Percentiles rank a stretch among this genome's conserved stretches.
Conservation (phyloP, 1,284 basidiomycete genomes). For the Earliella scabrosa region DNA sequence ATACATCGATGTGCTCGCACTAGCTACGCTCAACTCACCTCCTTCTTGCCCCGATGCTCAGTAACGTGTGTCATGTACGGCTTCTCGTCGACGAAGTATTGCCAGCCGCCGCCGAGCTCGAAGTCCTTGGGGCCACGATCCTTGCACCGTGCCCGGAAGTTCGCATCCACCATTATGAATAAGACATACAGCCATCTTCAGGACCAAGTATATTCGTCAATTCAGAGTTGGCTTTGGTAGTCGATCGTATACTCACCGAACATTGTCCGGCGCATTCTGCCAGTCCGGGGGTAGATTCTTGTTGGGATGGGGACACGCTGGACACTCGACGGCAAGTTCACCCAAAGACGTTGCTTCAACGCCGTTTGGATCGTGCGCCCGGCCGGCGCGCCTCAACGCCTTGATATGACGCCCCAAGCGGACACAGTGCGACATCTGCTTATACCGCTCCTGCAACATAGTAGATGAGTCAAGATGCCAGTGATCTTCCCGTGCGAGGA, state of each 20-base stretch:
- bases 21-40: no score
- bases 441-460: slow-evolving; percentile 3
- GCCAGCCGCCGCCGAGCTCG: slow-evolving; percentile 26
- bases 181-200: slow-evolving; percentile 30
- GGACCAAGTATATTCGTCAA: background rate
- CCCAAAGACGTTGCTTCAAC: slow-evolving; percentile 15
- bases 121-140: slow-evolving; percentile 20
- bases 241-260: slow-evolving; percentile 1
- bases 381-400: slow-evolving; percentile 28
- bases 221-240: no score
- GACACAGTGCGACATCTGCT: slow-evolving; percentile 1
- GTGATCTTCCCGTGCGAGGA: background rate
- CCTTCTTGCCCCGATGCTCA: background rate
- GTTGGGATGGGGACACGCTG: slow-evolving; percentile 33
- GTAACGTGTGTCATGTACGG: slow-evolving; percentile 14
- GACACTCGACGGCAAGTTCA: no score
- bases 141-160: slow-evolving; percentile 32
- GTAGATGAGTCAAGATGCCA: background rate
- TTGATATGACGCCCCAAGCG: slow-evolving; percentile 23
- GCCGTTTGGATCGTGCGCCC: slow-evolving; percentile 24
- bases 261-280: slow-evolving; percentile 9
- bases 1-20: no score
- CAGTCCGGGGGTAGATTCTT: slow-evolving; percentile 11
- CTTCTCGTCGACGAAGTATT: slow-evolving; percentile 29
- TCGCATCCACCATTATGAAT: slow-evolving; percentile 31